Evolutionary conservation across 2,329 filamentous ascomycete genomes (phyloP), one percentile per base, ranked within the genome.

Genomic region (Penicillium freii): DNA sequence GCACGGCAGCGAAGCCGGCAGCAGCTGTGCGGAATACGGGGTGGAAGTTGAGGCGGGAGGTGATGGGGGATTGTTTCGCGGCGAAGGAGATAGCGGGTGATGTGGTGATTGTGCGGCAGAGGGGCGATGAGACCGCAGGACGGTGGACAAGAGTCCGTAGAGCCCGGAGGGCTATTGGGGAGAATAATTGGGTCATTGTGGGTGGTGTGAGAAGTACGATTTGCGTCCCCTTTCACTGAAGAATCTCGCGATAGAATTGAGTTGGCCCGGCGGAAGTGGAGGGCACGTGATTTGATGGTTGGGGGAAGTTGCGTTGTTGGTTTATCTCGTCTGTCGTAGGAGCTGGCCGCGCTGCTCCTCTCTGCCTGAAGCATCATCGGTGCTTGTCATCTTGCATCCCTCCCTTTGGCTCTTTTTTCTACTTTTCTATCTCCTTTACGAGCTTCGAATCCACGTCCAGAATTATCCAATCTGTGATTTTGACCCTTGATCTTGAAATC

Each of bases 271-370:
- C 51, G 51, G 51, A 54, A 54, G 46, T 34, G 21, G 19, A 36
- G 0, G 19, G 21, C 66, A 71, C 65, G 69, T 73, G 68, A 65
- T 34, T 34, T 13, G 21, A 46, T 51, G 23, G 23, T 13, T 21
- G 10, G 27, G 15, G 6, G 33, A 13, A 19, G 27, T 44, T 71
- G 69, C 74, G 62, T 38, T 21, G 7, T 21, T 70, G 71, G 74
- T 62, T 15, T 33, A 5, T 66, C 21, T 59, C 53, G 57, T 13
- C 15, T 25, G 39, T 67, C 67, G 69, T 61, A 73, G 64, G 53
- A 76, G 72, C 74, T 76, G 68, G 68, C 70, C 71, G 72, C 71
- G 72, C 67, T 62, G 61, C 58, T 61, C 56, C 58, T 63, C 58
- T 63, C 58, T 65, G 61, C 58, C 60, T 68, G 62, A 57, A 62